Conservation (phyloP, 441 rosid genomes). For the Populus tomentosa region DNA sequence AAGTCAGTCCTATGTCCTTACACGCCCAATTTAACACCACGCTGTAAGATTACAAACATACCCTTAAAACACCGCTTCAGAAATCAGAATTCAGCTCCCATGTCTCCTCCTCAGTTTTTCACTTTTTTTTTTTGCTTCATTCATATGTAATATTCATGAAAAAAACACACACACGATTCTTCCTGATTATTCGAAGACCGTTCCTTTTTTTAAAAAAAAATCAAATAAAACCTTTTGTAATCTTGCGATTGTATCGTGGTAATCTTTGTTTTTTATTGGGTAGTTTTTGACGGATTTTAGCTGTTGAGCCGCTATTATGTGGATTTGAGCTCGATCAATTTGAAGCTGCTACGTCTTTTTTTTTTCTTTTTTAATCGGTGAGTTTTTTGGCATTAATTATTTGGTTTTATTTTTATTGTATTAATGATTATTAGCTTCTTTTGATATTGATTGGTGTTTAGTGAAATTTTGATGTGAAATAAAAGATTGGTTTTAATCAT, state of each 20-base stretch:
- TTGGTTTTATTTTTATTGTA: background rate
- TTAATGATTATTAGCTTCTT: background rate
- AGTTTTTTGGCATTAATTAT: background rate
- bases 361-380: background rate
- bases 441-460: background rate
- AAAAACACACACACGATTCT: background rate
- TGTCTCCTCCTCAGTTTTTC: background rate
- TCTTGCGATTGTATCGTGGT: background rate
- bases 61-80: background rate
- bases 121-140: background rate
- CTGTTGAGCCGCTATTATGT: background rate
- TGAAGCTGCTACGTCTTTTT: background rate
- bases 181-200: background rate
- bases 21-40: background rate
- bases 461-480: background rate
- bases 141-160: background rate
- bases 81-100: background rate
- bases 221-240: background rate
- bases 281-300: background rate
- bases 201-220: background rate
- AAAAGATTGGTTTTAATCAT: background rate
- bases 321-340: background rate
- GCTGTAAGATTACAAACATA: background rate
- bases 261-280: background rate
- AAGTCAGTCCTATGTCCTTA: no score